Base-by-base conservation (phyloP, 2,329 filamentous ascomycete species). In the Didymella pinodella region DNA sequence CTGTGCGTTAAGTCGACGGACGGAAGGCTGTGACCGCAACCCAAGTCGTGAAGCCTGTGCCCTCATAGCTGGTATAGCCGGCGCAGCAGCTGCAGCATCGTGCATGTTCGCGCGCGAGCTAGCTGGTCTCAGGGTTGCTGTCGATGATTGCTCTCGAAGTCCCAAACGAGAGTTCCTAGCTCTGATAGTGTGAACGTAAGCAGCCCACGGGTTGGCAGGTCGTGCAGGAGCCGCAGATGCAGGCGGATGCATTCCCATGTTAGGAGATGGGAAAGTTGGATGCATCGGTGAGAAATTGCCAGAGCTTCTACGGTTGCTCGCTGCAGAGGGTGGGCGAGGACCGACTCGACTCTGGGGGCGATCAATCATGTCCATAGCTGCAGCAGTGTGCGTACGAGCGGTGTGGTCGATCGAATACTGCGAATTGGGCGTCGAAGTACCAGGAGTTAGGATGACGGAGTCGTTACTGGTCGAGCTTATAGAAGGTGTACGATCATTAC, bases 101-200 rank as follows among this genome's bases (percentile, higher is more conserved):
- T 72, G 70, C 3, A 78, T 63, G 34, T 74, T 77, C 2, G 69
- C 71, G 25, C 74, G 71, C 50, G 75, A 78, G 46, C 60, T 71
- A 6, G 66, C 65, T 26, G 75, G 65, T 40, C 76, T 67, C 20
- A 78, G 59, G 7, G 75, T 79, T 20, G 75, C 76, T 10, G 70
- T 76, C 8, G 77, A 79, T 14, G 76, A 73, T 61, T 78, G 75
- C 18, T 78, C 76, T 51, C 75, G 70, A 10, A 78, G 66, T 22
- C 70, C 67, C 26, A 75, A 70, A 29, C 73, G 74, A 7, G 76
- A 75, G 28, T 65, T 76, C 25, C 71, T 71, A 22, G 54, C 64
- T 40, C 68, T 63, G 12, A 71, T 59, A 25, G 53, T 64, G 25
- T 67, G 63, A 2, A 77, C 71, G 47, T 74, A 77, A 6, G 73